Conservation (phyloP, 1,284 basidiomycete species). For the Meira nashicola region DNA sequence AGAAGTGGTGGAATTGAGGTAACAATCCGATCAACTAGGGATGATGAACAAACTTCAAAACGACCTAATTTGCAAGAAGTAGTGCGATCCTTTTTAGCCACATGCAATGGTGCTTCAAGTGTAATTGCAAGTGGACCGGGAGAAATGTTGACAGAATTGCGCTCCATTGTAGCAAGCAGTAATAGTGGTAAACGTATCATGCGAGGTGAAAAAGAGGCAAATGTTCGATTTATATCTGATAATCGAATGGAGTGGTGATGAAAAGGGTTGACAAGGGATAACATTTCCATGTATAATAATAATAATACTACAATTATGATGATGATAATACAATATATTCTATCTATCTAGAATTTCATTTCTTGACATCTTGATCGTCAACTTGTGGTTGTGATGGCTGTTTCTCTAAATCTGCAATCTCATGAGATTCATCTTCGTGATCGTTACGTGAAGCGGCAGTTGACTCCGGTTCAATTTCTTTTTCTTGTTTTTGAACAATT, state of each 20-base stretch:
- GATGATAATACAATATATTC: no score
- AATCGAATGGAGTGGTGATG: constrained; percentile 9
- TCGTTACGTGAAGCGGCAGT: no score
- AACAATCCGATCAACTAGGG: constrained; percentile 13
- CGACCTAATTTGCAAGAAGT: background rate
- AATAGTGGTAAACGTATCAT: constrained; percentile 9
- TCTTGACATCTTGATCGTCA: no score
- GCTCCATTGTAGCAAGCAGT: constrained; percentile 15
- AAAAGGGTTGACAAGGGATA: no score
- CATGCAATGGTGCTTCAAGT: constrained; percentile 5
- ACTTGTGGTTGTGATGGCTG: no score
- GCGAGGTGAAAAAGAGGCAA: constrained; percentile 5
- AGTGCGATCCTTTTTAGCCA: background rate
- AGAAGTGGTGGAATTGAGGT: background rate
- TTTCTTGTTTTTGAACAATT: constrained; percentile 5
- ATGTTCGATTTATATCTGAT: constrained; percentile 10
- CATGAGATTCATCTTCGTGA: no score
- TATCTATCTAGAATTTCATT: no score
- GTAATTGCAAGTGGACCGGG: constrained; percentile 22
- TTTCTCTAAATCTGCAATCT: no score
- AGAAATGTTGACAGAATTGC: constrained; percentile 17
- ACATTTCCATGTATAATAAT: no score
- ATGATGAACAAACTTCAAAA: constrained; percentile 1
- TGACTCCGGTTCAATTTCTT: no score
- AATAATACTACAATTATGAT: no score